Evolutionary conservation across 2,329 filamentous ascomycete species (phyloP).

Genomic region (Xylaria sp.): DNA sequence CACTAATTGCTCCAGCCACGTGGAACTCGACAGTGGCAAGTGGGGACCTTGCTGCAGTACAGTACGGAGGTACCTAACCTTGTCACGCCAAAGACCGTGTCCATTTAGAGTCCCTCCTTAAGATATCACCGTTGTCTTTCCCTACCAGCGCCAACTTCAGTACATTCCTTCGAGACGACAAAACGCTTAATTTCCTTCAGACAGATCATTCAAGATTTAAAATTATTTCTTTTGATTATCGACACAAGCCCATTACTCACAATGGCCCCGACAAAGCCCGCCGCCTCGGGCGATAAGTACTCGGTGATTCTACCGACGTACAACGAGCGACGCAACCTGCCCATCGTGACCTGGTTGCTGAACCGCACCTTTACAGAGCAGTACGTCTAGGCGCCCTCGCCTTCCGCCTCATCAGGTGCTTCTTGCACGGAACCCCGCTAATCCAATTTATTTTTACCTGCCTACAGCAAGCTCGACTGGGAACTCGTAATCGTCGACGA

Average conservation of each 20-base stretch:
- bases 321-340: constrained; percentile 97
- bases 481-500: constrained; percentile 99
- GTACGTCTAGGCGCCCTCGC: constrained; percentile 61
- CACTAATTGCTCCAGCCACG: neutral
- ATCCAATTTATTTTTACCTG: constrained; percentile 12
- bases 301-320: constrained; percentile 98
- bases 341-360: constrained; percentile 93
- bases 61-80: constrained; percentile 3
- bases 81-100: constrained; percentile 40
- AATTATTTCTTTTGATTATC: constrained; percentile 20
- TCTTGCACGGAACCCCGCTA: constrained; percentile 25
- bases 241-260: constrained; percentile 13
- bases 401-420: too few relatives aligned
- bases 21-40: neutral
- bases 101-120: constrained; percentile 33
- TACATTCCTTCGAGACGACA: constrained; percentile 44
- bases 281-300: constrained; percentile 76
- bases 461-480: constrained; percentile 85
- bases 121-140: constrained; percentile 29
- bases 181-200: constrained; percentile 13
- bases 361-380: constrained; percentile 90
- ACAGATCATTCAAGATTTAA: constrained; percentile 21
- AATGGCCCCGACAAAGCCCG: constrained; percentile 61
- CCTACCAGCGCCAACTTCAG: constrained; percentile 43
- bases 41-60: neutral